These are phyloP conservation scores for Oryza australiensis DNA, from an alignment of 176 grass and related monocot species.

Conservation along the genomic window DNA sequence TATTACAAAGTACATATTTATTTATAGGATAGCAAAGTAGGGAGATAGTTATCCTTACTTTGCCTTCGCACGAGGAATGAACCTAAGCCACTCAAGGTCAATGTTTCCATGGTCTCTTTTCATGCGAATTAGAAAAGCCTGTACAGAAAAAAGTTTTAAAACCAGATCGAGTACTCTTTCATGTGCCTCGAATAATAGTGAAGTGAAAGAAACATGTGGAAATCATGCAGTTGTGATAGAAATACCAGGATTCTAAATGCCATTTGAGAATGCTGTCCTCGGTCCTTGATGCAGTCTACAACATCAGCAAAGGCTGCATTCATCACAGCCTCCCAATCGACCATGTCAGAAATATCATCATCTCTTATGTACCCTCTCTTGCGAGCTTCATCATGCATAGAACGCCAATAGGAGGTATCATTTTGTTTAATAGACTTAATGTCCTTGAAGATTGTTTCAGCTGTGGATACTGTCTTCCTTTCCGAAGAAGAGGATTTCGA, in stretches of 20 bases:
- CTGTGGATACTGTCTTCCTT: no score
- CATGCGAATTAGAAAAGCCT: constrained; percentile 45
- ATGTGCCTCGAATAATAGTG: neutral
- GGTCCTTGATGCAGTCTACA: constrained; percentile 27
- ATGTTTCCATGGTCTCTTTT: constrained; percentile 43
- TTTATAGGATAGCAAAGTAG: constrained; percentile 10
- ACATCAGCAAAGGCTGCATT: constrained; percentile 20
- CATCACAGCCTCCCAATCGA: constrained; percentile 44
- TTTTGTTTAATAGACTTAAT: no score
- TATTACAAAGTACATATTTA: neutral
- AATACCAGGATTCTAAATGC: constrained; percentile 40
- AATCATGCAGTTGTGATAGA: neutral
- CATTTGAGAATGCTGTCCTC: constrained; percentile 49
- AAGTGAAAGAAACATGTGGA: neutral
- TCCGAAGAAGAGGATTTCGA: no score
- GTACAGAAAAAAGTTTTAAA: neutral
- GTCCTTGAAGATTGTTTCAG: no score
- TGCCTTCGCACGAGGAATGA: constrained; percentile 40
- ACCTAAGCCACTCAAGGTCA: constrained; percentile 53
- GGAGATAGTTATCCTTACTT: constrained; percentile 35
- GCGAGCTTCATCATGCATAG: constrained; percentile 33
- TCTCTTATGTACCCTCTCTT: constrained; percentile 7
- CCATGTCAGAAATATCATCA: neutral
- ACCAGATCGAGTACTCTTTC: neutral
- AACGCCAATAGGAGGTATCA: constrained; percentile 35